Conservation (phyloP, 352 stramenopile genomes). For the Pythium oligandrum region DNA sequence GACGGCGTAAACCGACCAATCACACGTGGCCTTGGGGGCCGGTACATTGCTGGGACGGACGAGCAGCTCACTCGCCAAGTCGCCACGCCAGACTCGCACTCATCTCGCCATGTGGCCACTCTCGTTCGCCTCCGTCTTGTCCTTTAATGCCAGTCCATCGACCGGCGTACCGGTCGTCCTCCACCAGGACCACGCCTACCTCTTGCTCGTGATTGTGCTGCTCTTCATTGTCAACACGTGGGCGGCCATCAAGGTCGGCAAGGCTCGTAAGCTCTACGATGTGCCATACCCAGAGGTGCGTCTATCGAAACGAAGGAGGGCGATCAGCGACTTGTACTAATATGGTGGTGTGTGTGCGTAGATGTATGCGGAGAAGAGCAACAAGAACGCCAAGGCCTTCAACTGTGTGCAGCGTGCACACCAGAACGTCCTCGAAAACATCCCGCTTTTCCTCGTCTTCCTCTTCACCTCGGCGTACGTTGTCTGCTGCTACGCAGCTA, state of each 20-base stretch:
- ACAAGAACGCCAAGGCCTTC: slow-evolving; percentile 88
- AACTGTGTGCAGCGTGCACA: slow-evolving; percentile 91
- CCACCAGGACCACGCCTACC: slow-evolving; percentile 56
- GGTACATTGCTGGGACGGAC: too few relatives aligned
- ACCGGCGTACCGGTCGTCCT: slow-evolving; percentile 39
- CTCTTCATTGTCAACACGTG: slow-evolving; percentile 50
- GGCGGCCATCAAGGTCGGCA: slow-evolving; percentile 50
- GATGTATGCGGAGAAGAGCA: slow-evolving; percentile 86
- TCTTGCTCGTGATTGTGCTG: slow-evolving; percentile 52
- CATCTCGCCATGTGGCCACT: background rate
- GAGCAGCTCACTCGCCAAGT: slow-evolving; percentile 3
- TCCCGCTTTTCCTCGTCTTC: slow-evolving; percentile 56
- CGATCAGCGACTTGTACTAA: too few relatives aligned
- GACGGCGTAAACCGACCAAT: too few relatives aligned
- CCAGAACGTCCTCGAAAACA: slow-evolving; percentile 91
- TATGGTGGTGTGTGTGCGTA: slow-evolving; percentile 12
- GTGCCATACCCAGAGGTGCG: slow-evolving; percentile 41
- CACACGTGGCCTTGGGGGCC: too few relatives aligned
- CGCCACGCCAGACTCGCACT: background rate
- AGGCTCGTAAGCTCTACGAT: slow-evolving; percentile 60
- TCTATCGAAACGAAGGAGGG: too few relatives aligned
- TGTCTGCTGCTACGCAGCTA: background rate
- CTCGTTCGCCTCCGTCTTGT: too few relatives aligned
- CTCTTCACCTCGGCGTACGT: slow-evolving; percentile 57
- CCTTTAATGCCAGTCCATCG: background rate